phyloP scores from a whole-genome alignment of 345 rosid genomes.

The Eucalyptus erythrocorys region DNA sequence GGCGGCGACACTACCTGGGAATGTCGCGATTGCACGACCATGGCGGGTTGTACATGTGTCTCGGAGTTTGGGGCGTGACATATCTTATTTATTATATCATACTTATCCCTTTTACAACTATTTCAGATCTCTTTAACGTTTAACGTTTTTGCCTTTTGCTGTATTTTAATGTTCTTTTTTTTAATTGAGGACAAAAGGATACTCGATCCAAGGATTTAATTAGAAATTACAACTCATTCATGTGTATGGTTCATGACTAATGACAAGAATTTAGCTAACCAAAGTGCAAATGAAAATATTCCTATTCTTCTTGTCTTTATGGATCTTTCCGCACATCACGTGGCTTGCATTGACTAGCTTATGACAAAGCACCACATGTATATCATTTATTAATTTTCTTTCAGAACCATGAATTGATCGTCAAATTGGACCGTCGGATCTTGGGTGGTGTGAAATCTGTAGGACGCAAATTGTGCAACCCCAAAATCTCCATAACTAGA shows the following conservation, averaged over 20 bases:
- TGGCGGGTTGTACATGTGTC: too few species aligned
- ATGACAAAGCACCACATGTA: background rate
- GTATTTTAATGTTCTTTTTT: background rate
- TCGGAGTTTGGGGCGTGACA: too few species aligned
- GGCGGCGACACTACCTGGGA: too few species aligned
- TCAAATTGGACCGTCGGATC: background rate
- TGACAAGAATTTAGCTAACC: background rate
- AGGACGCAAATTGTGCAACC: too few species aligned
- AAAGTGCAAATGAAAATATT: background rate
- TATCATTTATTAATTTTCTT: background rate
- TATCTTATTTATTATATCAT: background rate
- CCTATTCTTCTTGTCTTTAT: background rate
- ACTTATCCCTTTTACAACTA: background rate
- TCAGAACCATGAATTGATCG: background rate
- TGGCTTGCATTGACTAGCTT: background rate
- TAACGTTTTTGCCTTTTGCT: background rate
- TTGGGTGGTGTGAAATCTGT: background rate
- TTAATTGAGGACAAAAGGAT: background rate
- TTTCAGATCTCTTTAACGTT: background rate
- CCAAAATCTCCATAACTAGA: too few species aligned
- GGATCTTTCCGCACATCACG: background rate
- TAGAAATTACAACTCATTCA: background rate
- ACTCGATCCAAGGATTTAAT: background rate
- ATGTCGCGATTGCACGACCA: too few species aligned
- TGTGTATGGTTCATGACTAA: background rate